phyloP scores from a whole-genome alignment of 345 rosid species.

The Euphorbia pulcherrima region DNA sequence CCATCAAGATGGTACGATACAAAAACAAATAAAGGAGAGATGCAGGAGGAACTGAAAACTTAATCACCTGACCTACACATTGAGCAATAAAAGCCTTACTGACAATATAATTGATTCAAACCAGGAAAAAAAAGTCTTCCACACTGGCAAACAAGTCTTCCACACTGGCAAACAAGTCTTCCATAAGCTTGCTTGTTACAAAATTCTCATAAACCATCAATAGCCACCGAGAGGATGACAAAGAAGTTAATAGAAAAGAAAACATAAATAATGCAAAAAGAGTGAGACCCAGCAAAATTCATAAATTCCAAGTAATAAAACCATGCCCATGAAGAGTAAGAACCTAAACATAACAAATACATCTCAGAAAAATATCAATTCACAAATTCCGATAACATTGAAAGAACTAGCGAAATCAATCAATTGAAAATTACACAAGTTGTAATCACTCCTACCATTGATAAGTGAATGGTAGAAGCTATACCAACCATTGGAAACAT shows the following conservation, averaged over 20 bases:
- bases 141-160: not conserved
- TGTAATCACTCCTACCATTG: not conserved
- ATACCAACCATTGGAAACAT: not conserved
- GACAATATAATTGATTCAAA: not conserved
- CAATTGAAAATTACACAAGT: not conserved
- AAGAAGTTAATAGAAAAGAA: not conserved
- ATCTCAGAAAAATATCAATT: not conserved
- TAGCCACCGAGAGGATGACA: not conserved
- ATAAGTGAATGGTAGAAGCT: not conserved
- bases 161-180: not conserved
- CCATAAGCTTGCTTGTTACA: not conserved
- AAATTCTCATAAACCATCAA: not conserved
- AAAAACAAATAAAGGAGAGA: not conserved
- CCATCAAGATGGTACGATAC: not conserved
- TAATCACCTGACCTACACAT: not conserved
- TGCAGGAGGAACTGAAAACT: not conserved
- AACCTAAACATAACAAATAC: not conserved
- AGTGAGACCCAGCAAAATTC: not conserved
- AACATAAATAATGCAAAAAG: too few relatives aligned
- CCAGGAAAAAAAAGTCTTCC: not conserved
- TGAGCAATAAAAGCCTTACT: constrained; percentile 1
- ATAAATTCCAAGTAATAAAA: not conserved
- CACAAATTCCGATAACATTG: not conserved
- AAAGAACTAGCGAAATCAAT: not conserved
- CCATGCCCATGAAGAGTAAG: not conserved